A percentile compares a stretch with the other conserved stretches of the same genome.
These are phyloP conservation scores for Cyclanthera cordifolia DNA, from an alignment of 306 rosid species.

Conservation along the genomic window DNA sequence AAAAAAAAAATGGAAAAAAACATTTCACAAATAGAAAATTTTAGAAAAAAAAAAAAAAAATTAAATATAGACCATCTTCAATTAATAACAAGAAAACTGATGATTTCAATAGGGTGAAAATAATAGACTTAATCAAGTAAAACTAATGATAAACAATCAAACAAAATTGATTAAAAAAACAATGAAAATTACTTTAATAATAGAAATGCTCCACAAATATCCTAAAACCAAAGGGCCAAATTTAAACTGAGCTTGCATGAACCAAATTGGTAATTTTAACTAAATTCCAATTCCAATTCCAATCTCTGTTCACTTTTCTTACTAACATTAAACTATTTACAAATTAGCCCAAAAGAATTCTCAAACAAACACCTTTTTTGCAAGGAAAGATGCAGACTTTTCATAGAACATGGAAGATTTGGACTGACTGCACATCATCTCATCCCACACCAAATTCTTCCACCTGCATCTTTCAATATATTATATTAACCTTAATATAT, in stretches of 20 bases:
- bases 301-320: background rate
- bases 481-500: no score
- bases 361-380: background rate
- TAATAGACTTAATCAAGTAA: no score
- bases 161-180: no score
- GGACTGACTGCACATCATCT: background rate
- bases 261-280: background rate
- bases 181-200: no score
- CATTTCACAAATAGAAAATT: no score
- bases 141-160: no score
- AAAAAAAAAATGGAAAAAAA: no score
- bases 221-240: background rate
- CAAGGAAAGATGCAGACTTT: background rate
- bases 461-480: background rate
- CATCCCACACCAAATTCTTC: background rate
- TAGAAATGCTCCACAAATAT: no score
- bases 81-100: no score
- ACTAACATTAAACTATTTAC: background rate
- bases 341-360: background rate
- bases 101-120: no score
- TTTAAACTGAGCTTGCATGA: background rate
- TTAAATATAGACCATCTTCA: no score
- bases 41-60: no score
- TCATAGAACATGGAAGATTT: background rate
- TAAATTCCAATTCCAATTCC: constrained; percentile 1